These are phyloP conservation scores for Moniliella sp. DNA, from an alignment of 1,284 basidiomycete genomes.

Conservation along the genomic window DNA sequence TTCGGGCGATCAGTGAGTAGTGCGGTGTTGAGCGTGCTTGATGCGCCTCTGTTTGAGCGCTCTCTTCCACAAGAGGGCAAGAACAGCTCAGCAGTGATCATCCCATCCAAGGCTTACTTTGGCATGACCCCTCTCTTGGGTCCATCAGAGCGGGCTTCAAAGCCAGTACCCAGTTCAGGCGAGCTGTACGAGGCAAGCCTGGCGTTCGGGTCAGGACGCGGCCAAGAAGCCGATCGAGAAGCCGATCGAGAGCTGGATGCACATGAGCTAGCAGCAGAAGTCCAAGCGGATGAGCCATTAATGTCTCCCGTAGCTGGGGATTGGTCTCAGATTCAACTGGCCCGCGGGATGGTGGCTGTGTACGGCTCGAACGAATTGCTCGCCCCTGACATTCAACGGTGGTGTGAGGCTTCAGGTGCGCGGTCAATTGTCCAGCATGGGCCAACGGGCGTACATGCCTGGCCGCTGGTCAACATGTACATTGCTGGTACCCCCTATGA, in stretches of 20 bases:
- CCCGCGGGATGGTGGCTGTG: conserved; percentile 15
- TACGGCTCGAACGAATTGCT: conserved; percentile 27
- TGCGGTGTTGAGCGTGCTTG: too few relatives aligned
- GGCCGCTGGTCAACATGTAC: conserved; percentile 31
- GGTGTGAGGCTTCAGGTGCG: too few relatives aligned
- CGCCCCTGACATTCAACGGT: conserved; percentile 21
- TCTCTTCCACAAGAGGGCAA: background rate
- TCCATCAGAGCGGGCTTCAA: conserved; percentile 9
- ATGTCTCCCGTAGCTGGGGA: conserved; percentile 22
- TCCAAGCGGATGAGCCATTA: conserved; percentile 10
- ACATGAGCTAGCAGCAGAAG: too few relatives aligned
- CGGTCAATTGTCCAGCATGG: conserved; percentile 27
- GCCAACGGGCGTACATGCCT: conserved; percentile 25
- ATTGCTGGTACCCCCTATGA: conserved; percentile 17
- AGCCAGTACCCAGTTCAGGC: conserved; percentile 6
- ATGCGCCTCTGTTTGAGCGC: background rate
- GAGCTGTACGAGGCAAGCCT: conserved; percentile 17
- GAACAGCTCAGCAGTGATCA: too few relatives aligned
- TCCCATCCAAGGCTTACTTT: background rate
- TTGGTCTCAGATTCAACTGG: conserved; percentile 16
- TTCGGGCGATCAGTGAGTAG: too few relatives aligned
- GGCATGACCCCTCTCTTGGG: conserved; percentile 18
- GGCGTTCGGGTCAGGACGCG: too few relatives aligned
- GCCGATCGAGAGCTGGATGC: conserved; percentile 10
- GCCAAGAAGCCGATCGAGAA: background rate